Conservation (phyloP, 768 basidiomycete genomes). For the Cystofilobasidium bisporidii region DNA sequence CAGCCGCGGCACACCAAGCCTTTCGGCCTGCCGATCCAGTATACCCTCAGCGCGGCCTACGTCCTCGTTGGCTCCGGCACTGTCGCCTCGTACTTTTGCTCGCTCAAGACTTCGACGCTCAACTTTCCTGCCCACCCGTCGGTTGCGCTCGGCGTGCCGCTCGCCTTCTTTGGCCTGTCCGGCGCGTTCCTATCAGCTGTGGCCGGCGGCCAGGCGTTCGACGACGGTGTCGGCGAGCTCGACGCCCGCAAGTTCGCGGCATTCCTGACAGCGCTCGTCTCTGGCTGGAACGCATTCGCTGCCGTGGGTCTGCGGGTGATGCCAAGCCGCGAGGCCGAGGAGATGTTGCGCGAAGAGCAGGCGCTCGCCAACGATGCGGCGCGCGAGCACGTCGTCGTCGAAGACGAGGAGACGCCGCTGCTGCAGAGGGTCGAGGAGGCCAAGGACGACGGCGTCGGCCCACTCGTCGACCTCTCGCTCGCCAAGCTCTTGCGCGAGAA, state of each 20-base stretch:
- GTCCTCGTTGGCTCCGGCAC: conserved; percentile 14
- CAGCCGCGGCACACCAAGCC: neutral
- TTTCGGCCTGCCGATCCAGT: conserved; percentile 10
- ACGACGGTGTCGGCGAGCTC: conserved; percentile 18
- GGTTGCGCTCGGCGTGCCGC: conserved; percentile 19
- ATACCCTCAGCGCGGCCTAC: conserved; percentile 10
- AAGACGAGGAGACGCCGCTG: conserved; percentile 7
- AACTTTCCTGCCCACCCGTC: conserved; percentile 24
- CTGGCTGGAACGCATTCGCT: neutral
- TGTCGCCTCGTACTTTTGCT: conserved; percentile 23
- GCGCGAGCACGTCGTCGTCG: conserved; percentile 9
- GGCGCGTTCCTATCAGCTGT: conserved; percentile 9
- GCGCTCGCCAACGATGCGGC: neutral
- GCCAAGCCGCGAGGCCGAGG: conserved; percentile 10
- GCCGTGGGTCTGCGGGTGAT: conserved; percentile 15
- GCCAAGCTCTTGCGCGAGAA: conserved; percentile 4
- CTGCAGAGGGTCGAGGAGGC: conserved; percentile 4
- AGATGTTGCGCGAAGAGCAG: conserved; percentile 13
- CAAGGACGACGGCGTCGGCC: neutral
- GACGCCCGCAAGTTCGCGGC: conserved; percentile 7
- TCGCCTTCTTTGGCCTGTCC: conserved; percentile 23
- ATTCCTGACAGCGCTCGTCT: conserved; percentile 6
- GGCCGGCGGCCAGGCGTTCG: neutral
- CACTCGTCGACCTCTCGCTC: conserved; percentile 11
- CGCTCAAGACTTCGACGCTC: conserved; percentile 20